A percentile compares a stretch with the other conserved stretches of the same genome.
Evolutionary conservation across 2,329 filamentous ascomycete genomes (phyloP).

Genomic region (Fusarium nematophilum): DNA sequence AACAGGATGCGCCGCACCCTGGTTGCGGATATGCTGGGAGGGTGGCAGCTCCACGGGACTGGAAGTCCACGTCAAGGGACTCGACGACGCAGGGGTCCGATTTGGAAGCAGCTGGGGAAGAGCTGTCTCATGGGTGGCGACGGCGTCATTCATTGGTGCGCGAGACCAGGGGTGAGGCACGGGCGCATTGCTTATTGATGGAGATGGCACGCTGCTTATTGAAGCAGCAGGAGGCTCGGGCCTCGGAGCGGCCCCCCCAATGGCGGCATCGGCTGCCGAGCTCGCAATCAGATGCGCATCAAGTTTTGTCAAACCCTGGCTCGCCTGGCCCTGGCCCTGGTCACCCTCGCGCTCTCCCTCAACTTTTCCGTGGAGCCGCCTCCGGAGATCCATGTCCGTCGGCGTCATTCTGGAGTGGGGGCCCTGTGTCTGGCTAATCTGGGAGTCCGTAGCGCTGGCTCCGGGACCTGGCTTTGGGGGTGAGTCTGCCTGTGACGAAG

Average conservation of each 20-base stretch:
- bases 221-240: conserved; percentile 32
- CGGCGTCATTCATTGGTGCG: conserved; percentile 39
- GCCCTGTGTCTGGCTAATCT: conserved; percentile 19
- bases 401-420: conserved; percentile 38
- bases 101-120: conserved; percentile 29
- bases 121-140: conserved; percentile 36
- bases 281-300: conserved; percentile 25
- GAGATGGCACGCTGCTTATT: conserved; percentile 28
- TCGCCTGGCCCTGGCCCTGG: conserved; percentile 5
- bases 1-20: conserved; percentile 25
- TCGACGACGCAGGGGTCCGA: conserved; percentile 20
- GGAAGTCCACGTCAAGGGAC: conserved; percentile 28
- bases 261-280: conserved; percentile 40
- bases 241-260: conserved; percentile 23
- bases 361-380: conserved; percentile 25
- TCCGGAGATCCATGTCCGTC: conserved; percentile 39
- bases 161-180: conserved; percentile 37
- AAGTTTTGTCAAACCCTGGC: conserved; percentile 10
- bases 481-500: conserved; percentile 26
- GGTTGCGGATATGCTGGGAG: conserved; percentile 23
- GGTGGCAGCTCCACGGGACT: conserved; percentile 28
- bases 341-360: conserved; percentile 17
- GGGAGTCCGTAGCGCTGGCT: not conserved
- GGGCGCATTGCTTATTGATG: conserved; percentile 30
- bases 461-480: not conserved